These are phyloP conservation scores for Tuber melanosporum DNA, from an alignment of 495 filamentous ascomycete species.

Conservation along the genomic window DNA sequence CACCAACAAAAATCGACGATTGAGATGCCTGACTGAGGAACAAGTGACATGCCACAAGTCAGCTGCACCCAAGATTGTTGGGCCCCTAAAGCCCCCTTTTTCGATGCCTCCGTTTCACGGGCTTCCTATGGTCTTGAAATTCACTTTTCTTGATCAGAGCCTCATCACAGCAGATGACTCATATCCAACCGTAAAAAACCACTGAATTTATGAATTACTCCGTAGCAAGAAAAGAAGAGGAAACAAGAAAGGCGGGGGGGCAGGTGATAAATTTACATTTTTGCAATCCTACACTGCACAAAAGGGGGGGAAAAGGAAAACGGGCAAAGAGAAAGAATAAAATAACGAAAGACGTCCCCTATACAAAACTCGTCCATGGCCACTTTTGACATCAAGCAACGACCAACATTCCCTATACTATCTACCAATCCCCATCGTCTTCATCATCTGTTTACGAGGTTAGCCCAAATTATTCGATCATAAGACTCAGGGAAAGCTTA, in stretches of 20 bases:
- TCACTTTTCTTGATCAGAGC: neutral
- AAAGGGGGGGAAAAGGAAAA: neutral
- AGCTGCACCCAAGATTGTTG: neutral
- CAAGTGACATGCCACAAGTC: neutral
- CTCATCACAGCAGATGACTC: neutral
- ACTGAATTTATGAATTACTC: conserved; percentile 5
- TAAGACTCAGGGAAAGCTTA: conserved; percentile 8
- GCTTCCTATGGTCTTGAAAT: neutral
- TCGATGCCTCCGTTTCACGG: neutral
- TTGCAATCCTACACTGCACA: conserved; percentile 3
- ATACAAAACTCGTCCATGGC: neutral
- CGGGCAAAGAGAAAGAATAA: neutral
- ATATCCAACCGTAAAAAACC: neutral
- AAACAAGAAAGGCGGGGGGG: neutral
- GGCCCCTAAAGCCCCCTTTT: neutral
- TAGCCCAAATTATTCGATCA: neutral
- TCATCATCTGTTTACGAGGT: conserved; percentile 27
- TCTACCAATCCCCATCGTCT: conserved; percentile 29
- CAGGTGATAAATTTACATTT: conserved; percentile 1
- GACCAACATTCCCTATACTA: conserved; percentile 10
- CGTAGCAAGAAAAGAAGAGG: neutral
- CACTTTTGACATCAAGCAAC: neutral
- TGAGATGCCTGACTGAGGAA: neutral
- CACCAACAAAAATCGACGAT: neutral
- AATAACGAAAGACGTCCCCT: neutral